Conservation (phyloP, 2,329 filamentous ascomycete genomes). For the Colletotrichum echinochloae region DNA sequence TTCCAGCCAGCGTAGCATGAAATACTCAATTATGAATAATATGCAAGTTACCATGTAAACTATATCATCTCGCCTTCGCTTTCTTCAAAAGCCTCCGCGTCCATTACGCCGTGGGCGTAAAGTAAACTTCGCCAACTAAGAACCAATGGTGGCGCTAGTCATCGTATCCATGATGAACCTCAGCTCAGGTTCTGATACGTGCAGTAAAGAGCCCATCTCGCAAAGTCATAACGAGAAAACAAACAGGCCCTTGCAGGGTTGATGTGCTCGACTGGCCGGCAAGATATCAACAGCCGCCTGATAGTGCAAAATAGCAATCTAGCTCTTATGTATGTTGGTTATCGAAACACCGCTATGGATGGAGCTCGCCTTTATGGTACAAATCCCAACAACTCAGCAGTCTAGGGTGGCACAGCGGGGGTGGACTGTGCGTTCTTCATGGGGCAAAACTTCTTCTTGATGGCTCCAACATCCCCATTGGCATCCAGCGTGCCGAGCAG, state of each 20-base stretch:
- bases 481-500: conserved; percentile 23
- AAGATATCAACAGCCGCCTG: neutral
- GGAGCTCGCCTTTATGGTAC: neutral
- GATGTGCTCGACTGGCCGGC: neutral
- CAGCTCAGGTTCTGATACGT: neutral
- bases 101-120: neutral
- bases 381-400: neutral
- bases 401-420: neutral
- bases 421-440: neutral
- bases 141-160: neutral
- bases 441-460: conserved; percentile 39
- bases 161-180: neutral
- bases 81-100: neutral
- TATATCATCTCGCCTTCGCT: neutral
- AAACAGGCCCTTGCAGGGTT: neutral
- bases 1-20: neutral
- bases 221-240: neutral
- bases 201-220: too few species aligned
- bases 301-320: neutral
- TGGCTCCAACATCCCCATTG: neutral
- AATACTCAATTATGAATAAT: too few species aligned
- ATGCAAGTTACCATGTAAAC: neutral
- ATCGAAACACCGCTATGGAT: neutral
- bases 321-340: neutral
- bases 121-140: neutral